phyloP scores from a whole-genome alignment of 257 asterid species.

The Leonotis leonurus region DNA sequence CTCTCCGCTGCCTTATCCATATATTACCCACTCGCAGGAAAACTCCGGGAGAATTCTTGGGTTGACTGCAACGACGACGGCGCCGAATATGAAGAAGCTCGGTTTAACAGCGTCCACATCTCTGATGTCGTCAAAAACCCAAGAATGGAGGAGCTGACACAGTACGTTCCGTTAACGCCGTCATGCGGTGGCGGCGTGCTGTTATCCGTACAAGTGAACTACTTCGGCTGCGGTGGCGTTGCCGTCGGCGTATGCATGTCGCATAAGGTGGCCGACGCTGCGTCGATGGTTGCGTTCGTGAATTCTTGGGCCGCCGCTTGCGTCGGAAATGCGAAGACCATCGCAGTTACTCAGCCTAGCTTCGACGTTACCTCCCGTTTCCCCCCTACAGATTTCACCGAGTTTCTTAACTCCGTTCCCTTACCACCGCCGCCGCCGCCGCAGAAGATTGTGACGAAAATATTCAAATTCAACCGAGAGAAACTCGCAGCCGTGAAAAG shows the following conservation, averaged over 20 bases:
- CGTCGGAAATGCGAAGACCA: background rate
- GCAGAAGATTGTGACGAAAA: conserved; percentile 12
- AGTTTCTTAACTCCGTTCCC: background rate
- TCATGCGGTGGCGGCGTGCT: background rate
- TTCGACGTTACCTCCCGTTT: conserved; percentile 20
- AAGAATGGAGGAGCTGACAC: background rate
- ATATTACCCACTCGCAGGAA: conserved; percentile 38
- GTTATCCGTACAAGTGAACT: conserved; percentile 22
- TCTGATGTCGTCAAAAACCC: conserved; percentile 5
- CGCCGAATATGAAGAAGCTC: conserved; percentile 24
- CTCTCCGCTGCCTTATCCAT: conserved; percentile 24
- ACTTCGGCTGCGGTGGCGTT: conserved; percentile 22
- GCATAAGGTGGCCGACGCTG: conserved; percentile 25
- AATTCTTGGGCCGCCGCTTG: conserved; percentile 30
- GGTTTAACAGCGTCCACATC: background rate
- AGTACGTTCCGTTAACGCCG: conserved; percentile 3
- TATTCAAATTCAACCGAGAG: conserved; percentile 11
- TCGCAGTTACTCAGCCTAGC: background rate
- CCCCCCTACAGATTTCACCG: conserved; percentile 15
- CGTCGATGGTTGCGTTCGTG: conserved; percentile 14
- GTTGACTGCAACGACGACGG: conserved; percentile 36
- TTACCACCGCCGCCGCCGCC: background rate
- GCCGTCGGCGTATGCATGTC: conserved; percentile 26
- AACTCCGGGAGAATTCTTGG: conserved; percentile 8
- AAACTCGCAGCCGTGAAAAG: conserved; percentile 4